phyloP scores from a whole-genome alignment of 306 rosid genomes.

The Malus fusca region DNA sequence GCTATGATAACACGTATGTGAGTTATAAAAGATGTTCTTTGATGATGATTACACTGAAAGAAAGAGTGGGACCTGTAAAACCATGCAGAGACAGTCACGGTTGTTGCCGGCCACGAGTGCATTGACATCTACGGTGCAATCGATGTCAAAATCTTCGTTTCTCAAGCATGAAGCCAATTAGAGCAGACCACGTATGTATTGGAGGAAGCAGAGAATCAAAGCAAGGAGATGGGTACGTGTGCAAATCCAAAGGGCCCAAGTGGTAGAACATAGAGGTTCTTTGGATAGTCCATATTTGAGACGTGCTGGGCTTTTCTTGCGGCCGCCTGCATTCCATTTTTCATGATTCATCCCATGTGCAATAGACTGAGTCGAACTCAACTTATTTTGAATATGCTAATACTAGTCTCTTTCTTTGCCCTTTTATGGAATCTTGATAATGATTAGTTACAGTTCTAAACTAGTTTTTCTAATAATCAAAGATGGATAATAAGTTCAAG shows the following conservation, averaged over 20 bases:
- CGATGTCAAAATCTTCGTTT: background rate
- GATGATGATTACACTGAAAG: no score
- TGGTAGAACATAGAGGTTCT: background rate
- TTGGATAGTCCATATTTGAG: background rate
- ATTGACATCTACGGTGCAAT: background rate
- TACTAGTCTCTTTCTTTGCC: no score
- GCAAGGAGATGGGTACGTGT: background rate
- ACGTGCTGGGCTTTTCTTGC: slow-evolving; percentile 7
- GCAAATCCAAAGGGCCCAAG: background rate
- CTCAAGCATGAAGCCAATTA: background rate
- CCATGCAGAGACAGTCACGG: background rate
- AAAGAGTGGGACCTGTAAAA: background rate
- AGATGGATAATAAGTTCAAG: no score
- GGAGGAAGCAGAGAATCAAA: background rate
- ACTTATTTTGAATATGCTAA: no score
- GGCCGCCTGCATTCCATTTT: background rate
- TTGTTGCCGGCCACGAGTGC: background rate
- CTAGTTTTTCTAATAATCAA: no score
- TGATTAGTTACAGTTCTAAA: no score
- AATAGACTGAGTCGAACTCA: no score
- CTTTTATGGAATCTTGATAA: no score
- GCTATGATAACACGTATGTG: no score
- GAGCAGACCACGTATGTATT: background rate
- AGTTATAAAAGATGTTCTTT: no score
- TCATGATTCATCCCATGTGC: background rate